Percentiles rank a stretch among this genome's conserved stretches.
These are phyloP conservation scores for Lanmaoa pseudosensibilis DNA, from an alignment of 768 basidiomycete species.

Conservation along the genomic window DNA sequence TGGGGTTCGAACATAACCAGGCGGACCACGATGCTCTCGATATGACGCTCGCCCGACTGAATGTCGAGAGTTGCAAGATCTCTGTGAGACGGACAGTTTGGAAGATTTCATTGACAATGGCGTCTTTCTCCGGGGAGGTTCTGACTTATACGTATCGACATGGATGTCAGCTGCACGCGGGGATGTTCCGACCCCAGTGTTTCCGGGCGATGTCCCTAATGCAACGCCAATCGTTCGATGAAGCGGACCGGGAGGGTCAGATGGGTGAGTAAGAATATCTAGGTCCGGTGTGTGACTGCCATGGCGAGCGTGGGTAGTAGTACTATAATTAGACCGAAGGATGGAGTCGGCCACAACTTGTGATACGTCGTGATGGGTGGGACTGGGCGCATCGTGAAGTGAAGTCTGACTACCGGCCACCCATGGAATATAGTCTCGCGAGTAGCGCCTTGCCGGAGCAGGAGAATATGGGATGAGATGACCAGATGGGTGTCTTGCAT, in stretches of 20 bases:
- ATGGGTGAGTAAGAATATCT: background rate
- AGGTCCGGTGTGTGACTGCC: background rate
- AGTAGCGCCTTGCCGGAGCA: slow-evolving; percentile 9
- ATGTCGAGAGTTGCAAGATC: too few species aligned
- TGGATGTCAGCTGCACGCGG: background rate
- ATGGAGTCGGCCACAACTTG: background rate
- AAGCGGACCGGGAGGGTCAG: slow-evolving; percentile 1
- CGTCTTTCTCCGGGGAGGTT: slow-evolving; percentile 7
- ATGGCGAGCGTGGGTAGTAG: background rate
- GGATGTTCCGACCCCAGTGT: background rate
- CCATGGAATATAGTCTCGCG: slow-evolving; percentile 7
- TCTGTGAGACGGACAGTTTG: too few species aligned
- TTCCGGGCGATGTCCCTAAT: background rate
- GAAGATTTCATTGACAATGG: slow-evolving; percentile 12
- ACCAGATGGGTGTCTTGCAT: slow-evolving; percentile 18
- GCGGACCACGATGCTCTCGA: too few species aligned
- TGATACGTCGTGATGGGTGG: background rate
- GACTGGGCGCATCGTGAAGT: slow-evolving; percentile 18
- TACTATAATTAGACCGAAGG: background rate
- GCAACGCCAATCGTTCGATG: background rate
- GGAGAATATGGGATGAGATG: slow-evolving; percentile 22
- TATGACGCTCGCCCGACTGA: too few species aligned
- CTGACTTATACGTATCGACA: background rate
- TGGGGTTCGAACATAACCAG: too few species aligned
- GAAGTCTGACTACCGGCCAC: slow-evolving; percentile 13